Base-by-base conservation (phyloP, 2,329 filamentous ascomycete genomes). In the Beauveria caledonica region DNA sequence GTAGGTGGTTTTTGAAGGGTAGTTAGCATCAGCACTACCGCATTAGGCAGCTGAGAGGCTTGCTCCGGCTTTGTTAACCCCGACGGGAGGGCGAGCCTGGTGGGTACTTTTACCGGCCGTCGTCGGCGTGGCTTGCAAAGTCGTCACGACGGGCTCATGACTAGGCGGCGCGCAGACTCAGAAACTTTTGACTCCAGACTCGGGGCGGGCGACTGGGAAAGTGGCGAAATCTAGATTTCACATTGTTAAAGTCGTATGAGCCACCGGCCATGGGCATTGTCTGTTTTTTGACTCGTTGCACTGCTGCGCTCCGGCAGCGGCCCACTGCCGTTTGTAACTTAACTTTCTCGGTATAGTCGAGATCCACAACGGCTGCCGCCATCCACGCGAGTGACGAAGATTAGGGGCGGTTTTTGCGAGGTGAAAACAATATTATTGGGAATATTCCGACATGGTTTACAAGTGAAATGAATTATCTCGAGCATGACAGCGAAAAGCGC, bases 21-120 rank as follows among this genome's bases (percentile, higher is more conserved):
- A 17, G n/a, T 21, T 21, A 21, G 2, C 25, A 10, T 17, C 11
- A 19, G 15, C 6, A 23, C 36, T 52, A 11, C 57, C 49, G 19
- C n/a, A 36, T 27, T 53, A 44, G 46, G 57, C 27, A 53, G 57
- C 48, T 23, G 25, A n/a, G 11, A 25, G 42, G 23, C 39, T 36
- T 36, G 48, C 40, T 42, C 57, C 57, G 57, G 57, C 39, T n/a
- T 52, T 36, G 10, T 36, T 46, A 53, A 46, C 45, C 53, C 57
- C 27, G 57, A 59, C 49, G 48, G 57, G 25, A 46, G 48, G 13
- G 13, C 57, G n/a, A n/a, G n/a, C n/a, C n/a, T n/a, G n/a, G 57
- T 59, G 49, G 57, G 57, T 59, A 59, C 57, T 59, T 6, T 27
- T 52, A 19, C 57, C 57, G 57, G 56, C 56, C 56, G 56, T 53